Percentiles rank a stretch among this genome's conserved stretches.
Conservation (phyloP, 2,329 filamentous ascomycete genomes). For the Colletotrichum noveboracense region DNA sequence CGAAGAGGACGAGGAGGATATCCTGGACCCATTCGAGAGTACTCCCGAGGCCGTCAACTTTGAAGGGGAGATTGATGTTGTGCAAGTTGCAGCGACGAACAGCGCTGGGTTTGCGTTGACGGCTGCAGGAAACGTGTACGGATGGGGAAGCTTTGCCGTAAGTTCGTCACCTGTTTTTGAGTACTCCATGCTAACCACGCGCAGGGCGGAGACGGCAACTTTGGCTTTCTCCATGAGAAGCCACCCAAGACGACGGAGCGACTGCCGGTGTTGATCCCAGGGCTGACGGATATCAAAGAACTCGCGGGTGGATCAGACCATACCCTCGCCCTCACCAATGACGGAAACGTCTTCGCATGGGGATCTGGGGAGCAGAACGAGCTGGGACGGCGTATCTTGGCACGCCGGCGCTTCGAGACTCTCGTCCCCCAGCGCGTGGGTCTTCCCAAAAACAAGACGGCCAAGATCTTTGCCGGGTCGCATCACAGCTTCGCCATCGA, state of each 20-base stretch:
- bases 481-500: conserved; percentile 76
- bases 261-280: conserved; percentile 49
- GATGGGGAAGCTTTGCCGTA: conserved; percentile 70
- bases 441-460: conserved; percentile 36
- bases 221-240: conserved; percentile 49
- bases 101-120: conserved; percentile 68
- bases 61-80: conserved; percentile 57
- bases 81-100: conserved; percentile 66
- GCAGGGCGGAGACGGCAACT: conserved; percentile 47
- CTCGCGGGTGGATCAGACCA: conserved; percentile 64
- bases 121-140: conserved; percentile 65
- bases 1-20: conserved; percentile 41
- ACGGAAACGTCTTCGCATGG: conserved; percentile 59
- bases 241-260: conserved; percentile 43
- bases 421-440: conserved; percentile 46
- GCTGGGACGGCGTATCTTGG: conserved; percentile 48
- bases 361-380: conserved; percentile 58
- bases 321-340: conserved; percentile 56
- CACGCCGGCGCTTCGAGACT: conserved; percentile 52
- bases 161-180: not conserved
- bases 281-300: conserved; percentile 54
- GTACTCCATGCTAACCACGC: not conserved
- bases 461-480: conserved; percentile 55
- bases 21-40: conserved; percentile 44
- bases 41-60: conserved; percentile 58